Base-by-base conservation (phyloP, 768 basidiomycete genomes). In the Mycena pura region DNA sequence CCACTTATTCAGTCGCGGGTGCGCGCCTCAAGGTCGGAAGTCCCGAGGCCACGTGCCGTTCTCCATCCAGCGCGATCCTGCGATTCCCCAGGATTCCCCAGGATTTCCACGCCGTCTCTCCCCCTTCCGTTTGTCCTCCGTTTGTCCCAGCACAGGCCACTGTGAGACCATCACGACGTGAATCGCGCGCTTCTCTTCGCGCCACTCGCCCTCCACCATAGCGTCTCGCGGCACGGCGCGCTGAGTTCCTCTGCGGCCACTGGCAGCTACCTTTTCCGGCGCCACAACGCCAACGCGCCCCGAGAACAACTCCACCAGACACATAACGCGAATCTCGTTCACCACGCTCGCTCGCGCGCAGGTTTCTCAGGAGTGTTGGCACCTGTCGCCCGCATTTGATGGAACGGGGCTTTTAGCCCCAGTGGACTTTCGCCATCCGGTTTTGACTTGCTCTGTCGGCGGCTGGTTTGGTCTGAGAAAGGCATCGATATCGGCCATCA, bases 1-100 rank as follows among this genome's bases (percentile, higher is more conserved):
- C 56, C 64, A 66, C 64, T 62, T 54, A 66, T 66, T 66, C 60
- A 66, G 58, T 66, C 57, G 41, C 14, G 39, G 39, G 57, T 66
- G 60, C 64, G 63, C 63, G 57, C 60, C 64, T 66, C 64, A 54
- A 66, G 64, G 64, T 57, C 62, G 56, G 64, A 66, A 66, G 60
- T 53, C n/a, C n/a, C n/a, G n/a, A n/a, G n/a, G n/a, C n/a, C n/a
- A n/a, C n/a, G n/a, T n/a, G n/a, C n/a, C n/a, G n/a, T n/a, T n/a
- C n/a, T n/a, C n/a, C n/a, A n/a, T n/a, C n/a, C n/a, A n/a, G n/a
- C n/a, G n/a, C n/a, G n/a, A n/a, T n/a, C n/a, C n/a, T 65, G 64
- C 56, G 62, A 63, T 58, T 63, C 32, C 64, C 57, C 25, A 49
- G 60, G 60, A 62, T 51, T 57, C 55, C 24, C 17, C 27, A 21